Conservation (phyloP, 768 basidiomycete species). For the Paxillus involutus region DNA sequence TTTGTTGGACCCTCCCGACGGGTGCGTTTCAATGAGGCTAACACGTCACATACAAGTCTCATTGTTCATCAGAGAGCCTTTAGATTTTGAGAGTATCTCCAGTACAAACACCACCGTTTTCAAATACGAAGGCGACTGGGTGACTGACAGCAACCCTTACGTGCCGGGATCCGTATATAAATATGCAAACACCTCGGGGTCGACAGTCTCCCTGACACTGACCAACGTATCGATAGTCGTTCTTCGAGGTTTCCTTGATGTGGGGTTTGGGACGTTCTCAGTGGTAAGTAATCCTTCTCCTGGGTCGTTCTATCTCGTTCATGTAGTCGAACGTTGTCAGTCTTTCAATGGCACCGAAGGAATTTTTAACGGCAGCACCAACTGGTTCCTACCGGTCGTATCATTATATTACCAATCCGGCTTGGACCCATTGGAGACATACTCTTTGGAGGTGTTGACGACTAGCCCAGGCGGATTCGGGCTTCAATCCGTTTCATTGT, state of each 20-base stretch:
- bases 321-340: background rate
- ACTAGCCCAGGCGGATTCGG: slow-evolving; percentile 4
- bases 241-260: too few relatives aligned
- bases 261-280: slow-evolving; percentile 15
- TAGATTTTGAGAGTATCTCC: background rate
- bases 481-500: slow-evolving; percentile 16
- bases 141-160: background rate
- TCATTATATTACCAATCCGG: slow-evolving; percentile 11
- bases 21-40: background rate
- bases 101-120: slow-evolving; percentile 15
- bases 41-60: background rate
- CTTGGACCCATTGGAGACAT: slow-evolving; percentile 5
- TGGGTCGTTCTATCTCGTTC: too few relatives aligned
- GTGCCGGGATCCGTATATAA: background rate
- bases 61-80: background rate
- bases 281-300: slow-evolving; percentile 15
- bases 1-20: background rate
- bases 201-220: too few relatives aligned
- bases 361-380: slow-evolving; percentile 2
- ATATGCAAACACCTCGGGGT: too few relatives aligned
- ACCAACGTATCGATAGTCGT: too few relatives aligned
- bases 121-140: slow-evolving; percentile 14
- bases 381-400: slow-evolving; percentile 24
- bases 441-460: slow-evolving; percentile 10
- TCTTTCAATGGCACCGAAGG: slow-evolving; percentile 3